Conservation (phyloP, 2,329 filamentous ascomycete genomes). For the Trichoderma sp. region DNA sequence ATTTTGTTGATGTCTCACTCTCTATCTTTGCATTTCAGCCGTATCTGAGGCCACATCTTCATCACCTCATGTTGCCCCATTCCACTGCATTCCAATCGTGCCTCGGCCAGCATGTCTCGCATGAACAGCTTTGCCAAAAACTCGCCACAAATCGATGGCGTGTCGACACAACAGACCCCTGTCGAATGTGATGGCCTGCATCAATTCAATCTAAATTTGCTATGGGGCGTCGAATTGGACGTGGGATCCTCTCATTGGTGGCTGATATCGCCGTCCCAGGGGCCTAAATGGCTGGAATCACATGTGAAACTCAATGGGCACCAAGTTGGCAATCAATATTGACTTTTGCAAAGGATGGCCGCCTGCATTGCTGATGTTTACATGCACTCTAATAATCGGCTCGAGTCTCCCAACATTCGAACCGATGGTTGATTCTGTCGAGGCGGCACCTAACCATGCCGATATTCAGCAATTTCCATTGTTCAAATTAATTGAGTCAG, state of each 20-base stretch:
- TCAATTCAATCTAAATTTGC: slow-evolving; percentile 11
- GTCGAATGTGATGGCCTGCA: slow-evolving; percentile 12
- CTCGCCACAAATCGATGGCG: slow-evolving; percentile 14
- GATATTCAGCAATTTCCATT: background rate
- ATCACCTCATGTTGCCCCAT: slow-evolving; percentile 17
- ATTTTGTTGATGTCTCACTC: slow-evolving; percentile 15
- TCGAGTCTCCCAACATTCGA: background rate
- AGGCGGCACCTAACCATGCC: background rate
- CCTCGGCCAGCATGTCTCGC: slow-evolving; percentile 25
- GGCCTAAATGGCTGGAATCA: slow-evolving; percentile 6
- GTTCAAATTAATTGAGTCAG: background rate
- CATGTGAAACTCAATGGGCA: slow-evolving; percentile 26
- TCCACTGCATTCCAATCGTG: background rate
- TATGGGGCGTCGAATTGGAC: slow-evolving; percentile 23
- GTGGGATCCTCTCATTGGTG: slow-evolving; percentile 24
- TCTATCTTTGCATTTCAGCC: slow-evolving; percentile 11
- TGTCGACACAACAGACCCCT: slow-evolving; percentile 10
- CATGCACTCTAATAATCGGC: slow-evolving; percentile 1
- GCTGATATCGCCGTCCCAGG: slow-evolving; percentile 6
- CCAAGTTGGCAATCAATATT: slow-evolving; percentile 19
- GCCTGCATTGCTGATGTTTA: background rate
- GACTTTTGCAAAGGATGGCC: slow-evolving; percentile 4
- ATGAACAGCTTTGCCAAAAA: slow-evolving; percentile 20
- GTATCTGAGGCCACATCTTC: background rate
- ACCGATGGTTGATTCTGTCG: background rate